Evolutionary conservation across 306 rosid species (phyloP).

Genomic region (Albizia julibrissin): DNA sequence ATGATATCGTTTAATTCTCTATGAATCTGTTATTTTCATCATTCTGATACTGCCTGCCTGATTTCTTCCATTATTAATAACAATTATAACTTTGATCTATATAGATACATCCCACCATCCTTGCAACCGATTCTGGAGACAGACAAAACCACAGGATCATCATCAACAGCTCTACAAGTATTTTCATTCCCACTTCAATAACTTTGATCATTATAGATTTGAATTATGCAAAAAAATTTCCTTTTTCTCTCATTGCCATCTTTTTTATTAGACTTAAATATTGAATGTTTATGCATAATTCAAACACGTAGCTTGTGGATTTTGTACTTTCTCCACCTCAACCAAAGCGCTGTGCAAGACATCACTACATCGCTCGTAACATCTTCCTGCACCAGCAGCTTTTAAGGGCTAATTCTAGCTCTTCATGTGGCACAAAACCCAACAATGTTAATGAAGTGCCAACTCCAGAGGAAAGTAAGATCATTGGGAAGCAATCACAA

Average conservation of each 20-base stretch:
- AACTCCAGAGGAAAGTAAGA: constrained; percentile 36
- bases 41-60: constrained; percentile 9
- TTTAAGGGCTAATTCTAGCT: constrained; percentile 46
- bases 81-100: constrained; percentile 23
- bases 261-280: constrained; percentile 3
- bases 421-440: constrained; percentile 45
- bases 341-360: constrained; percentile 66
- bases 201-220: no score
- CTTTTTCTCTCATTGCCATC: neutral
- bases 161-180: constrained; percentile 45
- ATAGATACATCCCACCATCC: constrained; percentile 43
- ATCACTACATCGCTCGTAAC: constrained; percentile 66
- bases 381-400: constrained; percentile 59
- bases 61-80: constrained; percentile 30
- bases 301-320: constrained; percentile 48
- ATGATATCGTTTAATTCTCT: constrained; percentile 32
- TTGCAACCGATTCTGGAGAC: constrained; percentile 39
- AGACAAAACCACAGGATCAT: constrained; percentile 34
- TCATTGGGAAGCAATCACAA: constrained; percentile 37
- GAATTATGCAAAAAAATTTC: no score
- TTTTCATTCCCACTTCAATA: constrained; percentile 5
- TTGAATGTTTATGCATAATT: constrained; percentile 21
- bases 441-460: constrained; percentile 35
- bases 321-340: constrained; percentile 43
- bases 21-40: constrained; percentile 28